Evolutionary conservation across 768 basidiomycete genomes (phyloP), one percentile per base, ranked within the genome.

Genomic region (Tylopilus sp.): DNA sequence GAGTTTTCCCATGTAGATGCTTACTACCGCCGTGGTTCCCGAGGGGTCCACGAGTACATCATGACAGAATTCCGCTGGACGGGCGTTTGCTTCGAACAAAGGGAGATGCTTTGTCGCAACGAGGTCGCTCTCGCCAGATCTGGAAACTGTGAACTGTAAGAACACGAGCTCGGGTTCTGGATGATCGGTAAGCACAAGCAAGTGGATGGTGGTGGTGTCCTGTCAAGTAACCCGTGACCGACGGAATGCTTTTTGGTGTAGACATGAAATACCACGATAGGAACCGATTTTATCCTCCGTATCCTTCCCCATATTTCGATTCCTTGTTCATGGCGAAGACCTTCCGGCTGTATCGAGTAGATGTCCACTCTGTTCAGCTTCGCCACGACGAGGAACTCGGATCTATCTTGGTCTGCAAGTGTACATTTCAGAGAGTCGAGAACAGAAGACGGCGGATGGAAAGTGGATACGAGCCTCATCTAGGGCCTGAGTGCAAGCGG

Each of bases 371-470:
- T 75, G 65, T 84, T 81, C 7, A 81, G 67, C 65, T 87, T 90
- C 11, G 82, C 85, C 31, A 89, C 75, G 25, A 86, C 81, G 31
- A 92, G 79, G 63, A 85, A 81, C 40, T 89, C 83, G 11, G 78
- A 69, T 41, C 74, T 73, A 8, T 61, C 48, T 57, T 77, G 71
- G 8, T 78, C 67, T 4, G 78, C 70, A n/a, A 92, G 76, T 6
- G 71, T 72, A 68, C 85, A 89, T 74, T 83, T 89, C 24, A 86
- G 63, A 26, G 89, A 91, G 57, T 75, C 76, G 10, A 83, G 58
- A 45, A 91, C 85, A 1, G 90, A 86, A 2, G 90, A 87, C 3
- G 89, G 79, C 5, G 77, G 78, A 65, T 91, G 87, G 66, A 90
- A 89, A 8, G 90, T 92, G 11, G 84, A 79, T 29, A 91, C 77